Evolutionary conservation across 2,329 filamentous ascomycete genomes (phyloP), one percentile per base, ranked within the genome.

Genomic region (Scytalidium lignicola): DNA sequence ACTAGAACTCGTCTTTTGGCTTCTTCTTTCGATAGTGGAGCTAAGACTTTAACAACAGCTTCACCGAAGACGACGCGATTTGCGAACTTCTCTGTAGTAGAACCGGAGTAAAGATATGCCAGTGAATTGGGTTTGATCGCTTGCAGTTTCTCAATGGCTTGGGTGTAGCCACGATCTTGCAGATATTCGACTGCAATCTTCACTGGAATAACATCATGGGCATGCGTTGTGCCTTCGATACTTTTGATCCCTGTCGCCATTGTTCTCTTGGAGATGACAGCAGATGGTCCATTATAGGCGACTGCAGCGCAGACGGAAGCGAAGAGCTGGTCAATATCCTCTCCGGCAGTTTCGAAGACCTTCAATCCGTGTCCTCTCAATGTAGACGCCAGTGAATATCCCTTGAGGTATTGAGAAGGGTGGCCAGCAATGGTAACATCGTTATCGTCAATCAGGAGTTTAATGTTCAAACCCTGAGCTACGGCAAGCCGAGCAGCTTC

Each of bases 341-440:
- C 67, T 8, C 67, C 67, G n/a, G 60, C 32, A 23, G 66, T 62
- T 10, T 60, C 59, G 23, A 69, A 54, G 7, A 69, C 67, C 40
- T 65, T 63, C 28, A 70, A 23, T 4, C 67, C 67, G 41, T 70
- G 67, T 10, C 67, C 67, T n/a, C 56, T 43, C 6, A 70, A 58
- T 2, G 65, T 69, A 1, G 54, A 51, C 15, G 42, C 58, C 10
- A 70, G 47, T 13, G 64, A 59, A 39, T 64, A 70, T 6, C 67
- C 67, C 53, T 66, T 65, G 5, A 69, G 59, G 46, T 70, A 70
- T 41, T 67, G 51, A 0, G 67, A 69, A 3, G 67, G 67, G 41
- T 70, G 65, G 8, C 67, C 67, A 2, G 67, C 67, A 50, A 70
- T 70, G 0, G 67, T 70, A 22, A 70, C 67, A 52, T 70, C 65